phyloP scores from a whole-genome alignment of 108 stramenopile genomes.

The Skeletonema potamos region DNA sequence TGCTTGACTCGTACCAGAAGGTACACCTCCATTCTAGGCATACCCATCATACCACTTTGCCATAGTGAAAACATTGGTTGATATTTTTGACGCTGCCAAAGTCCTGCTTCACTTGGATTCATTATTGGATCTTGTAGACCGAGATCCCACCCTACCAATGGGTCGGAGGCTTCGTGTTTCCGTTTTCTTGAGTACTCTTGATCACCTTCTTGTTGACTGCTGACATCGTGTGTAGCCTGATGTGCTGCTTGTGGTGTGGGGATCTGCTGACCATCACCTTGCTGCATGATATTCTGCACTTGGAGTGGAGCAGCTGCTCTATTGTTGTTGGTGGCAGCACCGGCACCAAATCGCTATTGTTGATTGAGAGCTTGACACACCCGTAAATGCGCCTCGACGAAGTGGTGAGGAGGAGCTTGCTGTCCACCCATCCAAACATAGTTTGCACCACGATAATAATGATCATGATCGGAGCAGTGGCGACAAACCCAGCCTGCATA shows the following conservation, averaged over 20 bases:
- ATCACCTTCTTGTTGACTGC: not conserved
- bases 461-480: constrained; percentile 34
- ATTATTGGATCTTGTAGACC: not conserved
- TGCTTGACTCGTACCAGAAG: not conserved
- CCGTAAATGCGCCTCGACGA: constrained; percentile 35
- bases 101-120: not conserved
- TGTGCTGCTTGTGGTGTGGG: not conserved
- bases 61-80: not conserved
- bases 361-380: constrained; percentile 37
- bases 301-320: not conserved
- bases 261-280: not conserved
- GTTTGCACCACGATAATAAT: constrained; percentile 39
- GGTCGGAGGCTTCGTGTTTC: constrained; percentile 3
- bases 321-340: not conserved
- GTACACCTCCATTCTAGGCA: not conserved
- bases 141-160: not conserved
- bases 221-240: not conserved
- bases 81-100: not conserved
- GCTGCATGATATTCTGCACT: constrained; percentile 2
- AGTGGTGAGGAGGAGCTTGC: constrained; percentile 41
- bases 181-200: not conserved
- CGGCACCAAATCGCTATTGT: not conserved
- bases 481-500: constrained; percentile 48
- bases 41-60: not conserved
- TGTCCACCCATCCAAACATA: constrained; percentile 36